Percentiles rank a stretch among this genome's conserved stretches.
Evolutionary conservation across 495 filamentous ascomycete genomes (phyloP).

Genomic region (Penicillium crystallinum): DNA sequence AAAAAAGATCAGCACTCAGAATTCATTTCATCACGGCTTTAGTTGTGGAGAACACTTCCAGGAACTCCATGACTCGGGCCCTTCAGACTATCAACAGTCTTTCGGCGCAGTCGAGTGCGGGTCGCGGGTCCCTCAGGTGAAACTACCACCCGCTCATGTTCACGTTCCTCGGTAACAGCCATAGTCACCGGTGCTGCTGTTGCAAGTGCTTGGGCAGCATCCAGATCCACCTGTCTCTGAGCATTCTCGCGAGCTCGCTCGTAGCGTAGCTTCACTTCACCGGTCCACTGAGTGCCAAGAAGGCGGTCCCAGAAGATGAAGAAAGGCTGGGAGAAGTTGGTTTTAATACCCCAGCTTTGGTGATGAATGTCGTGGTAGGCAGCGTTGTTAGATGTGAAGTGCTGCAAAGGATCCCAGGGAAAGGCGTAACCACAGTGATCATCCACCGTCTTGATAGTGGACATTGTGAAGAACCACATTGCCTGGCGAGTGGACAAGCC

Average conservation of each 20-base stretch:
- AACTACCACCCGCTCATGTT: constrained; percentile 22
- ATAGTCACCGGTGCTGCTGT: constrained; percentile 1
- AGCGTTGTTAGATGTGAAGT: constrained; percentile 86
- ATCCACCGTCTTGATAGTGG: constrained; percentile 91
- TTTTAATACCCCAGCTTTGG: constrained; percentile 96
- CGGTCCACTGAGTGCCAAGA: constrained; percentile 42
- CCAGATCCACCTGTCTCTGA: constrained; percentile 36
- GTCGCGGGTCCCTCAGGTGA: constrained; percentile 28
- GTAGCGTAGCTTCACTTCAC: constrained; percentile 41
- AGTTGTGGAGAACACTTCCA: constrained; percentile 37
- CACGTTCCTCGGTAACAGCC: constrained; percentile 10
- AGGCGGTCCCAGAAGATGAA: constrained; percentile 50
- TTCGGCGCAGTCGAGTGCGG: constrained; percentile 35
- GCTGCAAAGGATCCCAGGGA: constrained; percentile 91
- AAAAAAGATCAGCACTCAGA: constrained; percentile 9
- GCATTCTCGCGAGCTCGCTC: constrained; percentile 40
- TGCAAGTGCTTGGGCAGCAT: constrained; percentile 15
- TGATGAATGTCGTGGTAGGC: constrained; percentile 97
- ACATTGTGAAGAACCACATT: constrained; percentile 79
- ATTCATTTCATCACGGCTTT: constrained; percentile 14
- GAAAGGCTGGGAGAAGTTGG: constrained; percentile 50
- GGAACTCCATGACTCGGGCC: constrained; percentile 37
- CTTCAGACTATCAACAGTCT: constrained; percentile 41
- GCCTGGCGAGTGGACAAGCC: constrained; percentile 73
- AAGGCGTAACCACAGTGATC: constrained; percentile 96